These are phyloP conservation scores for Sclerotiophoma versabilis DNA, from an alignment of 2,329 filamentous ascomycete genomes.

Conservation along the genomic window DNA sequence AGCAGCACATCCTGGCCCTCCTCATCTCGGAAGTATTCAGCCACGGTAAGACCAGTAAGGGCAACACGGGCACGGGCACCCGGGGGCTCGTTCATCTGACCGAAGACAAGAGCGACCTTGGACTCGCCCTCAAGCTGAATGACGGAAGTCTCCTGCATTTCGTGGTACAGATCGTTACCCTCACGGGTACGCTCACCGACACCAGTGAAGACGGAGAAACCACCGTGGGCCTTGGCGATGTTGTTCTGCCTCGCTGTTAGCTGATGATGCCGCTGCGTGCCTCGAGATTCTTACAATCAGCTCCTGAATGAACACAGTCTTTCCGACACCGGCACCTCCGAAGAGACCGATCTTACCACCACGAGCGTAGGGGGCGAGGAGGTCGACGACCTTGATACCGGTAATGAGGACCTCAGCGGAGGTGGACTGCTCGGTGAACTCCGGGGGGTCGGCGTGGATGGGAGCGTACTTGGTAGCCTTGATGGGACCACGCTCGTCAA, in stretches of 20 bases:
- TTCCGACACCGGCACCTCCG: constrained; percentile 99
- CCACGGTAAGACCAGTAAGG: constrained; percentile 72
- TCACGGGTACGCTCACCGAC: constrained; percentile 99
- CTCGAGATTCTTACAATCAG: constrained; percentile 74
- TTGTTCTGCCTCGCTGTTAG: constrained; percentile 74
- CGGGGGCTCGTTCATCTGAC: constrained; percentile 99
- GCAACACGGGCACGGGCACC: constrained; percentile 99
- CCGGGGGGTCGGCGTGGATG: constrained; percentile 93
- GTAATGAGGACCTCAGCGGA: constrained; percentile 95
- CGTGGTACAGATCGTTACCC: constrained; percentile 99
- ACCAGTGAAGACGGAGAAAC: constrained; percentile 99
- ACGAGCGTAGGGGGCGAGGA: constrained; percentile 98
- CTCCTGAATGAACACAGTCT: constrained; percentile 99
- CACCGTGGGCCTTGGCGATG: constrained; percentile 99
- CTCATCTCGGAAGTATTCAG: constrained; percentile 78
- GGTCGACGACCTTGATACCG: constrained; percentile 99
- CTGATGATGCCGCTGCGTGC: not conserved
- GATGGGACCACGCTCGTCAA: constrained; percentile 98
- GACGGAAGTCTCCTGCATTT: constrained; percentile 99
- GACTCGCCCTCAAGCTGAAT: constrained; percentile 99
- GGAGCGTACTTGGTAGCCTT: constrained; percentile 86
- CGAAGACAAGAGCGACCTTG: constrained; percentile 99
- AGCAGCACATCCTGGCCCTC: constrained; percentile 96
- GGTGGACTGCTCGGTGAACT: constrained; percentile 95
- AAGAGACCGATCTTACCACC: constrained; percentile 99